Conservation (phyloP, 78 protist species). For the Emiliania huxleyi region DNA sequence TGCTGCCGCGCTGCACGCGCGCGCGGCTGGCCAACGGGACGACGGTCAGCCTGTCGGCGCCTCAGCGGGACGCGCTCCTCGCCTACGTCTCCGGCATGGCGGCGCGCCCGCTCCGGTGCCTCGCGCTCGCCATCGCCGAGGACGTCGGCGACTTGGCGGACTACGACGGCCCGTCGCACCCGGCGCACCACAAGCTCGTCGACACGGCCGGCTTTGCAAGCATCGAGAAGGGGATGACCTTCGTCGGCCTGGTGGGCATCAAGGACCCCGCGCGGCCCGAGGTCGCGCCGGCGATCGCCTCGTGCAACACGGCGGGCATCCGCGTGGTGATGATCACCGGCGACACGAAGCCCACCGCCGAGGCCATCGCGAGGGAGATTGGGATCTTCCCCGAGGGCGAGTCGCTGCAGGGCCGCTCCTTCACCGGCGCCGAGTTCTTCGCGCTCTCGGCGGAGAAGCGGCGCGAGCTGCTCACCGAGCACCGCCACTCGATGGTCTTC, state of each 20-base stretch:
- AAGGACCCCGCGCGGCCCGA: constrained; percentile 80
- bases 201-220: constrained; percentile 31
- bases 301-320: constrained; percentile 71
- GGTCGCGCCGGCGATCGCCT: constrained; percentile 57
- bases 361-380: constrained; percentile 55
- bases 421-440: constrained; percentile 61
- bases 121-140: not conserved
- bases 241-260: constrained; percentile 76
- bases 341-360: constrained; percentile 80
- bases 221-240: constrained; percentile 49
- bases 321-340: constrained; percentile 84
- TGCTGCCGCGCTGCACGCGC: constrained; percentile 61
- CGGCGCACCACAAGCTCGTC: not conserved
- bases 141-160: not conserved
- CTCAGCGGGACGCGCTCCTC: not conserved
- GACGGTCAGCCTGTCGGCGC: not conserved
- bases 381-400: constrained; percentile 49
- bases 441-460: constrained; percentile 22
- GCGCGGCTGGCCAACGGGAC: constrained; percentile 4
- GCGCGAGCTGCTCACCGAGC: not conserved
- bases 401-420: constrained; percentile 41
- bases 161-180: constrained; percentile 1
- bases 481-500: constrained; percentile 36
- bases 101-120: constrained; percentile 18
- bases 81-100: not conserved